These are phyloP conservation scores for Sherardia arvensis DNA, from an alignment of 257 asterid genomes.

Conservation along the genomic window DNA sequence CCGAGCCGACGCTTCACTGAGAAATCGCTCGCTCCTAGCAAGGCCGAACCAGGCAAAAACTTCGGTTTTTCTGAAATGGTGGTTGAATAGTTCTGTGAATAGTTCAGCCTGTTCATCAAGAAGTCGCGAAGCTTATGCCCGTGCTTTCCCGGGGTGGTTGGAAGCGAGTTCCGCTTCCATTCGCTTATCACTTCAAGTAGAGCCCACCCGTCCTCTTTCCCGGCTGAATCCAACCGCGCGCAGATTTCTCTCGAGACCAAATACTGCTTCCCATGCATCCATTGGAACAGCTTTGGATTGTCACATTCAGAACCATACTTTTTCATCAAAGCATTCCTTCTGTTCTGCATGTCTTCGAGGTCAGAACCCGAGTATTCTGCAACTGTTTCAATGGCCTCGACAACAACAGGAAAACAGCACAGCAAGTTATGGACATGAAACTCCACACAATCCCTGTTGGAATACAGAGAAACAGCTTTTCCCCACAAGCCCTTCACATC, in stretches of 20 bases:
- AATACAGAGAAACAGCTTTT: constrained; percentile 56
- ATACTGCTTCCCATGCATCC: constrained; percentile 70
- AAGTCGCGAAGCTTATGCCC: constrained; percentile 46
- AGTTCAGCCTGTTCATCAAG: constrained; percentile 37
- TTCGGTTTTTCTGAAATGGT: constrained; percentile 5
- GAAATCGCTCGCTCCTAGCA: constrained; percentile 52
- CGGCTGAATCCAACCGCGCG: constrained; percentile 38
- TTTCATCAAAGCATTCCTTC: constrained; percentile 32
- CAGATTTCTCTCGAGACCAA: constrained; percentile 48
- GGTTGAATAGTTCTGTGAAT: constrained; percentile 22
- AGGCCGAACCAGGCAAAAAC: constrained; percentile 35
- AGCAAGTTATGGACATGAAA: constrained; percentile 65
- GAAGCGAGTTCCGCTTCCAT: constrained; percentile 24
- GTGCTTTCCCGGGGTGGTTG: constrained; percentile 15
- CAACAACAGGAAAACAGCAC: constrained; percentile 59
- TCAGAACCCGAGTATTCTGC: constrained; percentile 65
- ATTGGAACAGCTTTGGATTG: constrained; percentile 43
- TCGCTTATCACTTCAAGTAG: constrained; percentile 37
- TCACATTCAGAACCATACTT: constrained; percentile 56
- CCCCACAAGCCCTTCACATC: constrained; percentile 85
- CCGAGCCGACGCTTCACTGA: constrained; percentile 56
- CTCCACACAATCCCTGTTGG: constrained; percentile 57
- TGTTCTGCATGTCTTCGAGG: constrained; percentile 54
- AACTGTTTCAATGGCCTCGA: constrained; percentile 83
- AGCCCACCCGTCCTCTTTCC: constrained; percentile 69